Base-by-base conservation (phyloP, 1,139 yeast genomes). In the Kodamaea suecica region DNA sequence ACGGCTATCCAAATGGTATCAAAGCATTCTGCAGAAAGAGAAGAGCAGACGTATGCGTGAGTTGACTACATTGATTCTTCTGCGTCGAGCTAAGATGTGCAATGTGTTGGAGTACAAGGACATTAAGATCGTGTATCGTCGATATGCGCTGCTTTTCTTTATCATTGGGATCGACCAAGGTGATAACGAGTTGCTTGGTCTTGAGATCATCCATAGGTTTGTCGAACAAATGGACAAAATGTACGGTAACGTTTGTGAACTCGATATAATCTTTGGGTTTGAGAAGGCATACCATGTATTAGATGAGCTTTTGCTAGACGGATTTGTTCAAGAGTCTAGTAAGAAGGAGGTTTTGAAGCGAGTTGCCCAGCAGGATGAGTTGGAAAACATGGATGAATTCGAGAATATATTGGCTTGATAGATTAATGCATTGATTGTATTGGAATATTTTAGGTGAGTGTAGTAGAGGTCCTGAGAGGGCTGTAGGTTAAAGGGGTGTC, bases 141-240 rank as follows among this genome's bases (percentile, higher is more conserved):
- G 98, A 43, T 92, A 92, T 54, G 98, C 98, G 0, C 86, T 96
- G 34, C 66, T 92, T 37, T 92, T 85, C 51, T 92, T 92, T 61
- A 76, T 92, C 33, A 84, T 87, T 30, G 97, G 96, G 0, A 78
- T 90, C 30, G 90, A 84, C 28, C 73, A 76, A 27, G 85, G 80
- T 36, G 96, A 86, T 52, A 94, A 94, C 55, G 98, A 92, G 57
- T 70, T 94, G 47, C 63, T 87, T 37, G 80, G 95, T 1, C 67
- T 94, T 40, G 98, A 94, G 52, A 70, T 84, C 20, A 82, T 94
- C 35, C 98, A 94, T 55, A 70, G 97, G 40, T 94, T 82, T 56
- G 99, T 94, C 33, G 98, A 94, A 59, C 88, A 86, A 49, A 87
- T 92, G 95, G 99, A 92, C 66, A 83, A 84, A 52, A 79, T 88